Evolutionary conservation across 495 filamentous ascomycete genomes (phyloP).

Genomic region (Glutinoglossum americanum): DNA sequence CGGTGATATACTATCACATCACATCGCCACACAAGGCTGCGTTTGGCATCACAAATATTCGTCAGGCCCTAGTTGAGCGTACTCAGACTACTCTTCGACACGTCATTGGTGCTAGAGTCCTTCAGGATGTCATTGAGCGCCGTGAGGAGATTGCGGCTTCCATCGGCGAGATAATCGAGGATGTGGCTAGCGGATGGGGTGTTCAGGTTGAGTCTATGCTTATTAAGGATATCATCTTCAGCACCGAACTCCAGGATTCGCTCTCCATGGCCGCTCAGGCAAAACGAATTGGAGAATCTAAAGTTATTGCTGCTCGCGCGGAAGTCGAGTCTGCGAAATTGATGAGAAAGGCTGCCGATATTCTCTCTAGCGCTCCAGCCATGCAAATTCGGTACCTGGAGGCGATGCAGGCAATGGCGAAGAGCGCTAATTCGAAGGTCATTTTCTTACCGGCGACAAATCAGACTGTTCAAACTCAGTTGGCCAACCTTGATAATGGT

Average conservation of each 20-base stretch:
- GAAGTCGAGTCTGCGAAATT: conserved; percentile 94
- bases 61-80: conserved; percentile 85
- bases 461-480: conserved; percentile 26
- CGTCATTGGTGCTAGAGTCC: conserved; percentile 84
- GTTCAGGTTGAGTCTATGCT: conserved; percentile 95
- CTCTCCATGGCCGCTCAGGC: conserved; percentile 99
- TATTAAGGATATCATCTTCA: conserved; percentile 98
- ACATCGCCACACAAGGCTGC: conserved; percentile 88
- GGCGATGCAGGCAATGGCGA: conserved; percentile 99
- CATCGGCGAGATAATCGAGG: conserved; percentile 94
- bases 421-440: conserved; percentile 85
- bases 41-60: conserved; percentile 89
- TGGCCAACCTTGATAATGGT: conserved; percentile 25
- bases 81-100: conserved; percentile 96
- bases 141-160: conserved; percentile 89
- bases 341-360: conserved; percentile 96
- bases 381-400: conserved; percentile 99
- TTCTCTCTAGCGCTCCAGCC: conserved; percentile 73
- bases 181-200: conserved; percentile 85
- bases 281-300: conserved; percentile 95
- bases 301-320: conserved; percentile 90
- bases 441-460: conserved; percentile 65
- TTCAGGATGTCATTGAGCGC: conserved; percentile 97
- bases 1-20: conserved; percentile 98
- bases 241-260: conserved; percentile 86